Base-by-base conservation (phyloP, 352 stramenopile genomes). In the Globisporangium cylindrosporum region DNA sequence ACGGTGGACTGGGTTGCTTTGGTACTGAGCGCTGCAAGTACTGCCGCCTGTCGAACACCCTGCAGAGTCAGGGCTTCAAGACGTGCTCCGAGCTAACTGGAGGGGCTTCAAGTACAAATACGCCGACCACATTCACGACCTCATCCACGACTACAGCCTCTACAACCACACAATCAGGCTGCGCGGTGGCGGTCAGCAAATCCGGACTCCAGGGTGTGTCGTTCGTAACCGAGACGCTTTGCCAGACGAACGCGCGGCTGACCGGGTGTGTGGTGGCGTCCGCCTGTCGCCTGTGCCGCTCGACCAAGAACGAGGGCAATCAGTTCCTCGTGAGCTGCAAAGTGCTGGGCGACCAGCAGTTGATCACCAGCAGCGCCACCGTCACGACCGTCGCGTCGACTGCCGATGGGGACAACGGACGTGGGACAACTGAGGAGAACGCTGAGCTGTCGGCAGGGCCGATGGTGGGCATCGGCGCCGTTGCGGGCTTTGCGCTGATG, bases 281-380 rank as follows among this genome's bases (percentile, higher is more conserved):
- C 18, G 74, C 62, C 15, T 91, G 84, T 56, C 82, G 75, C 38
- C 55, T 93, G 9, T 92, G 84, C 53, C 73, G 76, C 32, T 74
- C 76, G 14, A 62, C n/a, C 59, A 91, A 93, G 72, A 88, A 80
- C 67, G 76, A 86, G 64, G 66, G 36, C 29, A 90, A 90, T 58
- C 75, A 84, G 73, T 82, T 75, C 53, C 72, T 93, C 57, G 36
- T 82, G 24, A 83, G 74, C 62, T 93, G 82, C 69, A 74, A 78
- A 60, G 77, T 89, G 29, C 53, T 92, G 22, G 66, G 73, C 65
- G 59, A 73, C 36, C 29, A 51, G 12, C 41, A 48, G 14, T 15
- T 48, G 41, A 10, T 6, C 43, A 14, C 43, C 5, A 22, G 43
- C 43, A 22, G 18, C 5, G 53, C 25, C 4, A 51, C 54, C 24